phyloP scores from a whole-genome alignment of 805 yeast genomes.

The Pichia sporocuriosa region DNA sequence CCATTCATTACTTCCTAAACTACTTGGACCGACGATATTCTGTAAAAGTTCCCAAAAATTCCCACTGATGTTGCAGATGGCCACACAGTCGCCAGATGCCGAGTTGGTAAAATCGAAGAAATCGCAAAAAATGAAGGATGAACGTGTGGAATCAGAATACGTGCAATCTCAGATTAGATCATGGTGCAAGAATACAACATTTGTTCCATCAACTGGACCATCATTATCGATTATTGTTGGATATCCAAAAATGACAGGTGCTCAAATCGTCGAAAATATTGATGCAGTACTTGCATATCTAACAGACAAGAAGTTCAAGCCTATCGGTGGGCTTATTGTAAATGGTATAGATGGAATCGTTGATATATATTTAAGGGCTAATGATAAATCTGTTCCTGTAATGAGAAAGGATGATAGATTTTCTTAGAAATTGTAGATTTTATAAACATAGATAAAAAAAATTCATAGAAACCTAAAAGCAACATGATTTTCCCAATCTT shows the following conservation, averaged over 20 bases:
- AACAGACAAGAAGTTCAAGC: constrained; percentile 36
- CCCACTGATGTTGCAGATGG: constrained; percentile 65
- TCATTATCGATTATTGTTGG: constrained; percentile 59
- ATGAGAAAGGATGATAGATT: constrained; percentile 5
- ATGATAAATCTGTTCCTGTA: constrained; percentile 29
- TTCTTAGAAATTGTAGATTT: too few relatives aligned
- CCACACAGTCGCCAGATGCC: constrained; percentile 32
- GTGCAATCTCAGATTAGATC: constrained; percentile 59
- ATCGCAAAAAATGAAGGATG: constrained; percentile 43
- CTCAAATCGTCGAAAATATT: constrained; percentile 44
- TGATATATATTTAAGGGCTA: constrained; percentile 38
- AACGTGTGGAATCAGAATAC: constrained; percentile 58
- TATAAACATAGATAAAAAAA: too few relatives aligned
- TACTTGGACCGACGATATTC: constrained; percentile 51
- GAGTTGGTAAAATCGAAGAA: constrained; percentile 26
- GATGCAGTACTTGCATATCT: constrained; percentile 46
- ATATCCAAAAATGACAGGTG: constrained; percentile 37
- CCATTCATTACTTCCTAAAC: constrained; percentile 49
- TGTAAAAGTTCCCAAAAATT: constrained; percentile 57
- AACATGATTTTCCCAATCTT: too few relatives aligned
- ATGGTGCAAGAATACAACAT: constrained; percentile 55
- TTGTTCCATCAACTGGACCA: constrained; percentile 54
- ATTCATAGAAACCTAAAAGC: too few relatives aligned
- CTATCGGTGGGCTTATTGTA: constrained; percentile 53
- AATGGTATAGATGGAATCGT: constrained; percentile 38